Evolutionary conservation across 106 monocot species (phyloP).

Genomic region (Phalaenopsis equestris): DNA sequence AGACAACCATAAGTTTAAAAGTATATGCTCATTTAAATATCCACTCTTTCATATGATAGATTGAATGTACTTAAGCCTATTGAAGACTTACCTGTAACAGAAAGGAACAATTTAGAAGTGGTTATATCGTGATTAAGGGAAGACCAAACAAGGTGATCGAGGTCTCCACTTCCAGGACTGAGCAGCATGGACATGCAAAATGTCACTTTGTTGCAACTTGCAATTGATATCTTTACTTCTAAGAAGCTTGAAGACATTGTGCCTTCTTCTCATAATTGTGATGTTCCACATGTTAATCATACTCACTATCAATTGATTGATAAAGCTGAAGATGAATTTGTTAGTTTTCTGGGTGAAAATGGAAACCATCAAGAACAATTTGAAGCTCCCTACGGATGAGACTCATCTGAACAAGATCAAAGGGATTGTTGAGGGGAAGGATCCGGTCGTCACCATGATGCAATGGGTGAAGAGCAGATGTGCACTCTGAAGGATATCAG

Average conservation of each 20-base stretch:
- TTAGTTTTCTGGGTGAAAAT: slow-evolving; percentile 17
- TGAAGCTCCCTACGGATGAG: slow-evolving; percentile 5
- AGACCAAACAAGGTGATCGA: slow-evolving; percentile 37
- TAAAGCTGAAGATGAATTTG: slow-evolving; percentile 69
- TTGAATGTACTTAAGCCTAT: too few relatives aligned
- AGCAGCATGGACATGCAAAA: slow-evolving; percentile 68
- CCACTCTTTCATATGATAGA: too few relatives aligned
- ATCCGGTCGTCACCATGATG: too few relatives aligned
- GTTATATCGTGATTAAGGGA: too few relatives aligned
- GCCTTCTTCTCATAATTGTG: slow-evolving; percentile 68
- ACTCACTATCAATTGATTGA: slow-evolving; percentile 67
- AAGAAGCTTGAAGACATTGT: slow-evolving; percentile 75
- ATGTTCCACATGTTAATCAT: slow-evolving; percentile 45
- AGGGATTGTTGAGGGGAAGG: too few relatives aligned
- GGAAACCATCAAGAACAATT: slow-evolving; percentile 9
- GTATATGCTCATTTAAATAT: too few relatives aligned
- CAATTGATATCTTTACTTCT: slow-evolving; percentile 53
- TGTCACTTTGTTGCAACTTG: slow-evolving; percentile 47
- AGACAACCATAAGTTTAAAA: too few relatives aligned
- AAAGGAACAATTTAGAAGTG: too few relatives aligned
- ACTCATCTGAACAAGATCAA: neutral
- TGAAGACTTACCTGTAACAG: too few relatives aligned
- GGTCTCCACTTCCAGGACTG: slow-evolving; percentile 68
- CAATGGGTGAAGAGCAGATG: too few relatives aligned
- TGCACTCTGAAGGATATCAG: too few relatives aligned